These are phyloP conservation scores for Fusarium sp. DNA, from an alignment of 2,329 filamentous ascomycete genomes.

Conservation along the genomic window DNA sequence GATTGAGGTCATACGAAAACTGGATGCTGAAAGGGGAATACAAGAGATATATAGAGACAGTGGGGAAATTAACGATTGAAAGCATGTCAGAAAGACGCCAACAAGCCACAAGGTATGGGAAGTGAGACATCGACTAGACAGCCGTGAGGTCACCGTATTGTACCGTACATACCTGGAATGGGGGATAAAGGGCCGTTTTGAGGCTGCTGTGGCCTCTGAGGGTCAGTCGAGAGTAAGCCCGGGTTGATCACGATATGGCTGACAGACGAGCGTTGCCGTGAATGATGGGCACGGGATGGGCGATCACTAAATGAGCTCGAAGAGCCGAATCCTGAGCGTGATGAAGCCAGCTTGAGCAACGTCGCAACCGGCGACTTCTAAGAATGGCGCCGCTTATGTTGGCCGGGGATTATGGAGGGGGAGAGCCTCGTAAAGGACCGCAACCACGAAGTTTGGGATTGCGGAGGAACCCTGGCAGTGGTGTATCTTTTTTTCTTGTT, in stretches of 20 bases:
- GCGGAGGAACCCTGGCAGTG: constrained; percentile 1
- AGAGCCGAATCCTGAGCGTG: constrained; percentile 63
- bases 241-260: constrained; percentile 50
- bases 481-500: constrained; percentile 13
- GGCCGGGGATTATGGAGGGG: constrained; percentile 11
- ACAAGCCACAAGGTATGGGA: constrained; percentile 29
- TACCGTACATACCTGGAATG: constrained; percentile 64
- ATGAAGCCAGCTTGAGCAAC: constrained; percentile 63
- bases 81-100: constrained; percentile 25
- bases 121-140: constrained; percentile 41
- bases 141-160: constrained; percentile 5
- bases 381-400: constrained; percentile 30
- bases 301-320: constrained; percentile 66
- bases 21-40: constrained; percentile 11
- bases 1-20: constrained; percentile 6
- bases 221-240: constrained; percentile 50
- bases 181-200: constrained; percentile 59
- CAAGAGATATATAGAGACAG: constrained; percentile 25
- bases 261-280: constrained; percentile 63
- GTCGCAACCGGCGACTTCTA: constrained; percentile 44
- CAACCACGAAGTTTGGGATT: constrained; percentile 32
- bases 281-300: constrained; percentile 62
- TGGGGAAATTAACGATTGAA: constrained; percentile 17
- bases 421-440: constrained; percentile 15
- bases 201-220: constrained; percentile 48